Percentiles rank a stretch among this genome's conserved stretches.
Evolutionary conservation across 345 rosid species (phyloP).

Genomic region (Hevea brasiliensis): DNA sequence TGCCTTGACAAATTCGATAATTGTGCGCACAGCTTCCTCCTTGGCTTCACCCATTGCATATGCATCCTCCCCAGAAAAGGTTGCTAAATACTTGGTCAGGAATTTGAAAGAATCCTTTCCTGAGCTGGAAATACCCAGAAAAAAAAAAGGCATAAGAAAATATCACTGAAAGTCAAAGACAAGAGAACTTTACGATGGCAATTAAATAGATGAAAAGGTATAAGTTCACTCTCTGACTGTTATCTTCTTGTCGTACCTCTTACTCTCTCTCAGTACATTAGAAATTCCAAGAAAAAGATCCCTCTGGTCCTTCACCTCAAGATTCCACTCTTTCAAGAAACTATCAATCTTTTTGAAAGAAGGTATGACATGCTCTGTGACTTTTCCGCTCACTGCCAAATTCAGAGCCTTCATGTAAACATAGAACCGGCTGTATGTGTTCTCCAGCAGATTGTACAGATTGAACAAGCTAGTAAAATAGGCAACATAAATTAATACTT

Average conservation of each 20-base stretch:
- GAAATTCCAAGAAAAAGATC: constrained; percentile 72
- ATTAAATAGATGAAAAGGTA: not conserved
- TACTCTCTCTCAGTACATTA: constrained; percentile 68
- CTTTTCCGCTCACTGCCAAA: constrained; percentile 75
- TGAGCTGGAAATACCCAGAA: constrained; percentile 46
- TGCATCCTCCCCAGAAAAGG: constrained; percentile 77
- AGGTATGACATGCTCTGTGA: constrained; percentile 62
- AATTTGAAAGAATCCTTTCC: constrained; percentile 68
- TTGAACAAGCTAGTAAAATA: constrained; percentile 74
- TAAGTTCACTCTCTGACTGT: not conserved
- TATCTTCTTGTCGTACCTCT: constrained; percentile 47
- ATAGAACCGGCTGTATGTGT: constrained; percentile 61
- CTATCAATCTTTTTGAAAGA: constrained; percentile 78
- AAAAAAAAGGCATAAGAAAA: not conserved
- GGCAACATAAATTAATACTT: constrained; percentile 19
- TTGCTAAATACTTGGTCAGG: constrained; percentile 78
- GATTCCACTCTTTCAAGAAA: constrained; percentile 94
- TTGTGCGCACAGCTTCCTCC: constrained; percentile 78
- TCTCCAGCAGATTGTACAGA: constrained; percentile 81
- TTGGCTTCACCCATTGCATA: constrained; percentile 65
- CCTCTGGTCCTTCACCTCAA: constrained; percentile 76
- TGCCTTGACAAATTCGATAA: constrained; percentile 83
- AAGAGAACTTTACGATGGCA: not conserved
- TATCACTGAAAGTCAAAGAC: not conserved
- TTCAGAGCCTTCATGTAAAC: constrained; percentile 77